These are phyloP conservation scores for Daedalea quercina DNA, from an alignment of 768 basidiomycete species.

Conservation along the genomic window DNA sequence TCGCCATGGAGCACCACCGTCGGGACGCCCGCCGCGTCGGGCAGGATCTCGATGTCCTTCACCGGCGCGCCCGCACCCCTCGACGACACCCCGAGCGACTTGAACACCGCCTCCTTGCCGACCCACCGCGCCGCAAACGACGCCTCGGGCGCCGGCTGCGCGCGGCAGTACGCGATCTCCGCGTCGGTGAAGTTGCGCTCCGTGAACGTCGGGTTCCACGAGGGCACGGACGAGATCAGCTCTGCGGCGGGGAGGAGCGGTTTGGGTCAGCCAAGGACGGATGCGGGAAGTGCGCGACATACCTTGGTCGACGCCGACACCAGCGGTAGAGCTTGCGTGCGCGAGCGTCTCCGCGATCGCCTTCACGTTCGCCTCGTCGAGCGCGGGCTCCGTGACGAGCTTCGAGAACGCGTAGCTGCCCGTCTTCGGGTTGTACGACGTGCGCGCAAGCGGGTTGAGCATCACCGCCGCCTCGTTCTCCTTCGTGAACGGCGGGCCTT, in stretches of 20 bases:
- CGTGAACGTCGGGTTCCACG: slow-evolving; percentile 81
- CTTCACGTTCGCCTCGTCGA: slow-evolving; percentile 63
- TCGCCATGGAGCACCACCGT: slow-evolving; percentile 73
- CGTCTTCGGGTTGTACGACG: slow-evolving; percentile 72
- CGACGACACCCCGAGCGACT: slow-evolving; percentile 83
- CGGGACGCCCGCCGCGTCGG: slow-evolving; percentile 73
- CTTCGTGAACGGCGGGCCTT: slow-evolving; percentile 77
- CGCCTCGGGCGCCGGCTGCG: slow-evolving; percentile 80
- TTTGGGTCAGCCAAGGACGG: too few species aligned
- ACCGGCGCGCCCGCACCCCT: slow-evolving; percentile 93
- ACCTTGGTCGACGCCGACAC: slow-evolving; percentile 91
- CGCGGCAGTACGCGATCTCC: slow-evolving; percentile 79
- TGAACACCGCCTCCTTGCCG: slow-evolving; percentile 97
- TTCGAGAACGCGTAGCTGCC: slow-evolving; percentile 80
- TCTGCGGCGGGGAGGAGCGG: too few species aligned
- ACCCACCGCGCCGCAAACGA: slow-evolving; percentile 97
- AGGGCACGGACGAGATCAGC: slow-evolving; percentile 88
- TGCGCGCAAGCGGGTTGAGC: slow-evolving; percentile 90
- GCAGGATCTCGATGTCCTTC: slow-evolving; percentile 95
- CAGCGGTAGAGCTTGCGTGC: slow-evolving; percentile 43
- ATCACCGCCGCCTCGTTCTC: slow-evolving; percentile 86
- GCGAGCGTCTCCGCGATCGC: slow-evolving; percentile 52
- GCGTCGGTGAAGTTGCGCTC: slow-evolving; percentile 88
- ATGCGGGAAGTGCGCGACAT: too few species aligned
- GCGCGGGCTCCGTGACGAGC: slow-evolving; percentile 40